Evolutionary conservation across 176 grass and related monocot genomes (phyloP).

Genomic region (Aegilops umbellulata): DNA sequence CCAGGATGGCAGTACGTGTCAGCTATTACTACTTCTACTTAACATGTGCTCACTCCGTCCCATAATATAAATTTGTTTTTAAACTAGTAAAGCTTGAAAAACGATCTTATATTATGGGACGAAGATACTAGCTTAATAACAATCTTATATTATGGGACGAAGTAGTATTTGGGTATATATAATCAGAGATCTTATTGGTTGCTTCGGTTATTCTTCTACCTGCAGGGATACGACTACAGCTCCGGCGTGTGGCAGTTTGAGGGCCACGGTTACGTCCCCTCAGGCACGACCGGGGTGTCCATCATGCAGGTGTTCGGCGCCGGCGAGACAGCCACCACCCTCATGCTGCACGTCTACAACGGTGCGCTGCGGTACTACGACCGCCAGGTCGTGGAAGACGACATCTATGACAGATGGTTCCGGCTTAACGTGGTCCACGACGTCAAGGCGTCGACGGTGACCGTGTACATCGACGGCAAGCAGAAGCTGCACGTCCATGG

Average conservation of each 20-base stretch:
- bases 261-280: not conserved
- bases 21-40: too few species aligned
- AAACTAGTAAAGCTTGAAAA: too few species aligned
- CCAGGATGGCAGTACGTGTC: slow-evolving; percentile 24
- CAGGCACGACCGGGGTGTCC: slow-evolving; percentile 34
- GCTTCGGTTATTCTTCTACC: not conserved
- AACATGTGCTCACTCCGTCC: too few species aligned
- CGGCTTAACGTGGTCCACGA: slow-evolving; percentile 55
- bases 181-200: too few species aligned
- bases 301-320: slow-evolving; percentile 48
- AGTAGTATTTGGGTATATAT: too few species aligned
- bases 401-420: slow-evolving; percentile 56
- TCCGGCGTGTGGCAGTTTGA: slow-evolving; percentile 56
- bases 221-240: slow-evolving; percentile 16
- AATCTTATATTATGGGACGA: too few species aligned
- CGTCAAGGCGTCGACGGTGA: not conserved
- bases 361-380: slow-evolving; percentile 26
- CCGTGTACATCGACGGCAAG: slow-evolving; percentile 29
- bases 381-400: not conserved
- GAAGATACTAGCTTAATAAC: too few species aligned
- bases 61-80: too few species aligned
- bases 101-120: too few species aligned
- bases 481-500: not conserved
- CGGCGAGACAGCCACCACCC: not conserved
- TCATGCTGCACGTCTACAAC: slow-evolving; percentile 48